phyloP scores from a whole-genome alignment of 164 flowering plant genomes.

The Vitis vinifera region DNA sequence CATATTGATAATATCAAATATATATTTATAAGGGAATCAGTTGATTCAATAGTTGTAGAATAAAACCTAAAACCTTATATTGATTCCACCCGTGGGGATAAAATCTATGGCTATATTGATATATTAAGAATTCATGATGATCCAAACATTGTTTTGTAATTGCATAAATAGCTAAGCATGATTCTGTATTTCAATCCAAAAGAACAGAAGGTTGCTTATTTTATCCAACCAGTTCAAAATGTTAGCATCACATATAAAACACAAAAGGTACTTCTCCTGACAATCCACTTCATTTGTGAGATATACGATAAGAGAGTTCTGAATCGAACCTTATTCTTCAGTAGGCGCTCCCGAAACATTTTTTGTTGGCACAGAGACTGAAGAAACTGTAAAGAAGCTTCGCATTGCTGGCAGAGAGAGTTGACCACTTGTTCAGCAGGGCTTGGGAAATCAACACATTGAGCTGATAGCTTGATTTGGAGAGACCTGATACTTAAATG shows the following conservation, averaged over 20 bases:
- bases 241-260: background rate
- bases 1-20: background rate
- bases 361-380: slow-evolving; percentile 82
- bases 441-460: slow-evolving; percentile 30
- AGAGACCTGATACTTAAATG: slow-evolving; percentile 51
- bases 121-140: background rate
- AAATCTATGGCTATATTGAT: background rate
- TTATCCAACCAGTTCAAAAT: background rate
- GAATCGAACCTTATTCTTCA: slow-evolving; percentile 71
- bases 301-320: background rate
- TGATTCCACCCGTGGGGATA: background rate
- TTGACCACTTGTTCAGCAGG: slow-evolving; percentile 43
- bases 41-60: background rate
- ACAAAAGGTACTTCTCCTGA: background rate
- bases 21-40: background rate
- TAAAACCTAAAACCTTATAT: background rate
- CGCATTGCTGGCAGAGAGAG: slow-evolving; percentile 80
- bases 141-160: background rate
- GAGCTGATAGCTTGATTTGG: slow-evolving; percentile 46
- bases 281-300: background rate
- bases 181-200: background rate
- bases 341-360: slow-evolving; percentile 75
- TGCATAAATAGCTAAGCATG: background rate
- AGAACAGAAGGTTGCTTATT: background rate
- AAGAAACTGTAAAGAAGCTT: slow-evolving; percentile 86